Base-by-base conservation (phyloP, 192 early-diverging fungal genomes). In the Coemansia sp. region DNA sequence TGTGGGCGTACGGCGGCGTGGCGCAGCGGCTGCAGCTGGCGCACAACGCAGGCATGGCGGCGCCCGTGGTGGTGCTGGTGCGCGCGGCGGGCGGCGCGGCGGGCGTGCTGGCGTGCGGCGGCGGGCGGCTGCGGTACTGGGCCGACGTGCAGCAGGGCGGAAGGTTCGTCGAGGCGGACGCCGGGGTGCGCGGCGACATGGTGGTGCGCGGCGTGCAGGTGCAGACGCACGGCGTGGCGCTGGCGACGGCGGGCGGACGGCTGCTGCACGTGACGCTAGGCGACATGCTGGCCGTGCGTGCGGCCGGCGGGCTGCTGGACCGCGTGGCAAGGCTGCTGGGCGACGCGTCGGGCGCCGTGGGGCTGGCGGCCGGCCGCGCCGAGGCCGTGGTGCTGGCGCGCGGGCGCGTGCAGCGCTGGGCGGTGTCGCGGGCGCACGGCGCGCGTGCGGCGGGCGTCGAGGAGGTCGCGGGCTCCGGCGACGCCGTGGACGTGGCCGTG, bases 111-210 rank as follows among this genome's bases (percentile, higher is more conserved):
- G 66, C 63, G 4, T 65, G 64, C 40, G 52, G 65, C 11, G 55
- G 57, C 10, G 79, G 79, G 0, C 66, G 66, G 47, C 24, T 81
- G 45, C 79, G 79, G 52, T 69, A 68, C 61, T 81, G 79, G 79
- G 67, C 64, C 8, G 60, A 63, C 46, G 69, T 81, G 15, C 24
- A 22, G 46, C 27, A 7, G 4, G 27, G 27, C 27, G 27, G n/a
- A n/a, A 2, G 27, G 27, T 30, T 30, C 27, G 27, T 7, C 27
- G 27, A 30, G 27, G 27, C 27, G 4, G 27, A 30, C 27, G 27
- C 27, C 27, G 27, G 27, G 4, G 27, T 64, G 78, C 71, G 69
- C 37, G 73, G 79, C 12, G 63, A 59, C 10, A n/a, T 43, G 9
- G 14, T 44, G 7, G 73, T 76, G 33, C 61, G 59, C 3, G 67